Evolutionary conservation across 2,329 filamentous ascomycete species (phyloP).

Genomic region (Aspergillus uvarum): DNA sequence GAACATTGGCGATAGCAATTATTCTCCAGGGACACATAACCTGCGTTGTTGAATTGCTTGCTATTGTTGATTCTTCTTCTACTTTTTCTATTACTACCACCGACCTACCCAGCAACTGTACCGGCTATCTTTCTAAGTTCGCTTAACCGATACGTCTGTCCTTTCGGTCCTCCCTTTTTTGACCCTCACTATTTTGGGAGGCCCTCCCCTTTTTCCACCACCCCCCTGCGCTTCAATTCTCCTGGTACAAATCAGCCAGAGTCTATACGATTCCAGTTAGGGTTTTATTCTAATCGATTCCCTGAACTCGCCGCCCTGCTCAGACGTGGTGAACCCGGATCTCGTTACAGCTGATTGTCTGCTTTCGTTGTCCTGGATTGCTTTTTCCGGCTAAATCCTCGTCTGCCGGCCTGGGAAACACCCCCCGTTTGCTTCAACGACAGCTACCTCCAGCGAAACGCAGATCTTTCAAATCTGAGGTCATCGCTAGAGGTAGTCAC

Average conservation of each 20-base stretch:
- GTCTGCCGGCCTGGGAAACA: conserved; percentile 15
- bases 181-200: conserved; percentile 1
- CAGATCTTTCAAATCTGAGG: conserved; percentile 37
- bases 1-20: conserved; percentile 6
- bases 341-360: conserved; percentile 7
- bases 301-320: not conserved
- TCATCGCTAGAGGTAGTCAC: conserved; percentile 40
- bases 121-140: conserved; percentile 19
- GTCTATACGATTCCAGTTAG: no score
- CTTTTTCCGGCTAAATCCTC: conserved; percentile 11
- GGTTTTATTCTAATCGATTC: not conserved
- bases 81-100: no score
- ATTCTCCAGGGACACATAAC: not conserved
- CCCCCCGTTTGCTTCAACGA: conserved; percentile 25
- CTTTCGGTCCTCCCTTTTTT: conserved; percentile 12
- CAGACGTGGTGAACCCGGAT: not conserved
- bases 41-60: conserved; percentile 23
- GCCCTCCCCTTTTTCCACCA: conserved; percentile 2
- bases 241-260: not conserved
- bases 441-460: conserved; percentile 41
- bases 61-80: conserved; percentile 6
- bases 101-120: conserved; percentile 7
- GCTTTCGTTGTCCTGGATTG: conserved; percentile 12
- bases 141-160: conserved; percentile 17
- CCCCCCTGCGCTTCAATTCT: conserved; percentile 1